These are phyloP conservation scores for Vanrija pseudolonga DNA, from an alignment of 1,284 basidiomycete genomes.

Conservation along the genomic window DNA sequence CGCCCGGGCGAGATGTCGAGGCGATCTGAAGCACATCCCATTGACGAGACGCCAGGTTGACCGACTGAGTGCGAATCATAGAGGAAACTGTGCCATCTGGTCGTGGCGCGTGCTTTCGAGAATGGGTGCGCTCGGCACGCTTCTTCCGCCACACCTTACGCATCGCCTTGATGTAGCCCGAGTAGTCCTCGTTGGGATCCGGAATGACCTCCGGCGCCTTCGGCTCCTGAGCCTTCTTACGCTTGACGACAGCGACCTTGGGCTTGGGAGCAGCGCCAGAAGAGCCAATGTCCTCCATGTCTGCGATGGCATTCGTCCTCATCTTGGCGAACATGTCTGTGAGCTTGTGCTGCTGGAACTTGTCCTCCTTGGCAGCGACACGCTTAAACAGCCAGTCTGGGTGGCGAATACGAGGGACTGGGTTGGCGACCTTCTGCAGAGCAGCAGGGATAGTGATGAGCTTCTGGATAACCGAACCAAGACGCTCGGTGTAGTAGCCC, in stretches of 20 bases:
- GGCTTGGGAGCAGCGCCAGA: conserved; percentile 17
- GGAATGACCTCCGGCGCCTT: conserved; percentile 49
- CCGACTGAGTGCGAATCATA: conserved; percentile 72
- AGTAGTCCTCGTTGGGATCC: conserved; percentile 64
- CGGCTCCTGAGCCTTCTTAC: conserved; percentile 52
- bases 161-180: conserved; percentile 75
- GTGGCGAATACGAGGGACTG: conserved; percentile 91
- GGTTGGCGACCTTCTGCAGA: conserved; percentile 95
- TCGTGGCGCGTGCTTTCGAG: conserved; percentile 49
- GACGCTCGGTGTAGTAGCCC: conserved; percentile 96
- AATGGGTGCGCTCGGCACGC: conserved; percentile 52
- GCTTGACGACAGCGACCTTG: conserved; percentile 57
- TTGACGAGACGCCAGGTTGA: conserved; percentile 62
- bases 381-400: conserved; percentile 96
- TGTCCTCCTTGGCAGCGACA: conserved; percentile 85
- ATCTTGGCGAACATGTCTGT: conserved; percentile 84
- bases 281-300: conserved; percentile 57
- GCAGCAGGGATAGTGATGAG: conserved; percentile 99
- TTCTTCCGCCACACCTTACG: conserved; percentile 72
- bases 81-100: conserved; percentile 58
- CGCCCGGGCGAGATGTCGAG: conserved; percentile 69
- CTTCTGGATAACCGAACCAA: conserved; percentile 98
- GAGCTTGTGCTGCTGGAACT: conserved; percentile 96
- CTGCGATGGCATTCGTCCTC: conserved; percentile 27
- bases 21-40: conserved; percentile 96